phyloP scores from a whole-genome alignment of 2,329 filamentous ascomycete genomes.

The Fusarium sp. region DNA sequence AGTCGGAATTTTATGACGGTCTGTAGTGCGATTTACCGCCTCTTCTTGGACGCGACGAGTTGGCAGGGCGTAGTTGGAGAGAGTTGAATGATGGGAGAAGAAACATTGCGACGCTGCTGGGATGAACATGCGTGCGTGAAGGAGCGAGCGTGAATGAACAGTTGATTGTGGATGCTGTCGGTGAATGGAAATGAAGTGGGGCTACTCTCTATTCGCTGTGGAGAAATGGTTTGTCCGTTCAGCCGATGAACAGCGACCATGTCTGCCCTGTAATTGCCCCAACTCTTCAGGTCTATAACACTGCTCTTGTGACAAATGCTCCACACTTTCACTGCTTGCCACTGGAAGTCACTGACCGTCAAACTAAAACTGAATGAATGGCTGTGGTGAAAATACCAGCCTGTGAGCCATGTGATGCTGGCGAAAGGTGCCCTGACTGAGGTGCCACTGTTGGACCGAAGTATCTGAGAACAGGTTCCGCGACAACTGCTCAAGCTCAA shows the following conservation, averaged over 20 bases:
- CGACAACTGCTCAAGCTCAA: not conserved
- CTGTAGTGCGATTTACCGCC: conserved; percentile 21
- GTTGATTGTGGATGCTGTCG: not conserved
- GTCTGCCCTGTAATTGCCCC: not conserved
- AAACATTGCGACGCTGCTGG: not conserved
- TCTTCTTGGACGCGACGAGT: not conserved
- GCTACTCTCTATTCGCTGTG: not conserved
- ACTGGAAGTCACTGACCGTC: not conserved
- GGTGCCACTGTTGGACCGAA: not conserved
- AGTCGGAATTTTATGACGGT: conserved; percentile 17
- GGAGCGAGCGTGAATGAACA: not conserved
- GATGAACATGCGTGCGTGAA: not conserved
- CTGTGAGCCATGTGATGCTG: not conserved
- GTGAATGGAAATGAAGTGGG: not conserved
- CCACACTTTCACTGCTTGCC: not conserved
- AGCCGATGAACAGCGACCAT: not conserved
- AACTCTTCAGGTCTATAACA: not conserved
- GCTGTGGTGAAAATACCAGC: not conserved
- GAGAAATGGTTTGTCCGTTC: not conserved
- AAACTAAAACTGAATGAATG: not conserved
- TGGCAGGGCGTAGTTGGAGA: not conserved
- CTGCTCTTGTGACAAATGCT: not conserved
- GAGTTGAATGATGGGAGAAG: not conserved
- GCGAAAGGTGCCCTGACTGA: not conserved
- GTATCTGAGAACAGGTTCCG: not conserved